phyloP scores from a whole-genome alignment of 148 eudicot species.

The Amaranthus cruentus region DNA sequence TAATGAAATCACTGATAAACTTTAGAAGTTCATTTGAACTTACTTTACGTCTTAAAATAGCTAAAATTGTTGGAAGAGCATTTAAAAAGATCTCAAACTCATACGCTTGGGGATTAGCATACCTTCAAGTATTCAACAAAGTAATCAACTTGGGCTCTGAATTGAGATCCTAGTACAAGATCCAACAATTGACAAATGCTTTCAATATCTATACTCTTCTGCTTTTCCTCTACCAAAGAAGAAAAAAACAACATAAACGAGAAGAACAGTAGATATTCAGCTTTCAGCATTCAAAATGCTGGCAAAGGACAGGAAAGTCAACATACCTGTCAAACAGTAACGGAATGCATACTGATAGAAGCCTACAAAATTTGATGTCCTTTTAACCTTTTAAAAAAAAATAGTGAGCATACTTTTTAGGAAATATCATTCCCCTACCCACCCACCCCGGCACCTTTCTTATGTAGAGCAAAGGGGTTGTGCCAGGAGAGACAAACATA shows the following conservation, averaged over 20 bases:
- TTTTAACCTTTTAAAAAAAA: constrained; percentile 50
- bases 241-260: neutral
- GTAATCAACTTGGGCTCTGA: constrained; percentile 67
- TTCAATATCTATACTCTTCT: constrained; percentile 90
- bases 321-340: constrained; percentile 85
- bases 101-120: constrained; percentile 18
- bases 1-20: neutral
- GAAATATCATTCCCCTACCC: neutral
- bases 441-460: neutral
- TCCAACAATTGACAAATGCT: constrained; percentile 83
- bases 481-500: constrained; percentile 19
- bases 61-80: neutral
- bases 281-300: neutral
- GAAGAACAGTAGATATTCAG: neutral
- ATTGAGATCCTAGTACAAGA: constrained; percentile 73
- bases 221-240: constrained; percentile 71
- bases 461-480: neutral
- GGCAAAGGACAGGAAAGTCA: neutral
- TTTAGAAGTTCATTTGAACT: neutral
- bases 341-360: constrained; percentile 78
- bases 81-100: neutral
- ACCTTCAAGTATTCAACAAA: constrained; percentile 70
- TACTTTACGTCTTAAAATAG: neutral
- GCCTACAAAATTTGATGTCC: constrained; percentile 60
- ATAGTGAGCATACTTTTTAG: neutral